These are phyloP conservation scores for Tolypocladium guangdongense DNA, from an alignment of 2,329 filamentous ascomycete genomes.

Conservation along the genomic window DNA sequence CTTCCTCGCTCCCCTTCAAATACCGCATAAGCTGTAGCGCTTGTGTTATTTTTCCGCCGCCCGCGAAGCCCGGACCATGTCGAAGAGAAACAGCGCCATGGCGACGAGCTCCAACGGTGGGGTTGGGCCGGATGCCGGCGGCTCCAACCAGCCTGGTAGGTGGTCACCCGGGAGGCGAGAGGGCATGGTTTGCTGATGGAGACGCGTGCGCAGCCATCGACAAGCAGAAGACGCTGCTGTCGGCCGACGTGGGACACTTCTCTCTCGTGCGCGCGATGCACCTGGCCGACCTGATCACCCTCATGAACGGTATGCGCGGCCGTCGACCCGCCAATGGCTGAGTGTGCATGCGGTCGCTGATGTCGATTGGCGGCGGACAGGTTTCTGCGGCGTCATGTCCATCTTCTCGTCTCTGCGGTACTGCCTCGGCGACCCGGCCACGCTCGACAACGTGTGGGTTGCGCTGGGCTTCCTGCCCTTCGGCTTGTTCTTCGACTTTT, in stretches of 20 bases:
- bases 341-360: not conserved
- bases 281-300: conserved; percentile 73
- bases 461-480: conserved; percentile 84
- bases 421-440: conserved; percentile 60
- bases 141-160: conserved; percentile 22
- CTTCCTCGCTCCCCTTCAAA: not conserved
- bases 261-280: conserved; percentile 59
- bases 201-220: conserved; percentile 40
- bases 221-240: conserved; percentile 67
- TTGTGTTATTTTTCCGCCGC: not conserved
- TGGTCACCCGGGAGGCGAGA: not conserved
- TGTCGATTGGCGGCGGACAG: conserved; percentile 17
- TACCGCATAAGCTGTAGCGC: not conserved
- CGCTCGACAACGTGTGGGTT: conserved; percentile 62
- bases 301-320: conserved; percentile 54
- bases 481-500: conserved; percentile 93
- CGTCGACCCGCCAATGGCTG: not conserved
- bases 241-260: conserved; percentile 63
- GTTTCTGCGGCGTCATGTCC: conserved; percentile 87
- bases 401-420: conserved; percentile 93
- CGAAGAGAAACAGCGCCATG: conserved; percentile 44
- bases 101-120: conserved; percentile 14
- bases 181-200: not conserved
- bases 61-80: conserved; percentile 42
- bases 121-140: conserved; percentile 16